Base-by-base conservation (phyloP, 2,329 filamentous ascomycete species). In the Orbilia javanica region DNA sequence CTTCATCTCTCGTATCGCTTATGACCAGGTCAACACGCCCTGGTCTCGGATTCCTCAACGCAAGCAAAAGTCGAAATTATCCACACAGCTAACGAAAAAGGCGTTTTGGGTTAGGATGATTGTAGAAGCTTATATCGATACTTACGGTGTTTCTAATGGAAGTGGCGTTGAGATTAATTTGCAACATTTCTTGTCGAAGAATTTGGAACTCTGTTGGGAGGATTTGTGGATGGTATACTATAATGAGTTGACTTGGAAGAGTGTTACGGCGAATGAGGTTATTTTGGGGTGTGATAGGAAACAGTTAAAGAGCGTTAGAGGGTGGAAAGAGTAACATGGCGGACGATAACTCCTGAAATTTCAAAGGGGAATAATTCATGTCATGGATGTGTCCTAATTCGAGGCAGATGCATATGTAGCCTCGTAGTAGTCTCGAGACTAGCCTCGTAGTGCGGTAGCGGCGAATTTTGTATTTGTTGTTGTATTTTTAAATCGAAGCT, bases 261-360 rank as follows among this genome's bases (percentile, higher is more conserved):
- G 80, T 31, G 48, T 53, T 15, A 79, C 79, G 7, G 80, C 79
- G 11, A 71, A 57, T 22, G 62, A 64, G 62, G 76, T 57, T 46
- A 80, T 80, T 53, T 69, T 81, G 11, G 71, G 67, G 1, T 78
- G 73, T 27, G 80, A 81, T 73, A 67, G 80, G 22, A 80, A 79
- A 13, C 79, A 79, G 42, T 62, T 79, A 52, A 69, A 44, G 31
- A 79, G 69, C n/a, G 75, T 79, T 11, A 64, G 72, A 15, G 65
- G 72, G 3, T 69, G 65, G 64, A 69, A 60, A 10, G 64, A 65
- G 3, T 34, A 18, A 13, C 15, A 2, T 5, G 36, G 18, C 22
- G 25, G 18, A 3, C 4, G 10, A 25, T 63, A 39, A 55, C 10
- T 29, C 3, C n/a, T n/a, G 22, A 31, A n/a, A 10, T 4, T 34